Evolutionary conservation across 768 basidiomycete genomes (phyloP), one percentile per base, ranked within the genome.

Genomic region (Epithele typhae): DNA sequence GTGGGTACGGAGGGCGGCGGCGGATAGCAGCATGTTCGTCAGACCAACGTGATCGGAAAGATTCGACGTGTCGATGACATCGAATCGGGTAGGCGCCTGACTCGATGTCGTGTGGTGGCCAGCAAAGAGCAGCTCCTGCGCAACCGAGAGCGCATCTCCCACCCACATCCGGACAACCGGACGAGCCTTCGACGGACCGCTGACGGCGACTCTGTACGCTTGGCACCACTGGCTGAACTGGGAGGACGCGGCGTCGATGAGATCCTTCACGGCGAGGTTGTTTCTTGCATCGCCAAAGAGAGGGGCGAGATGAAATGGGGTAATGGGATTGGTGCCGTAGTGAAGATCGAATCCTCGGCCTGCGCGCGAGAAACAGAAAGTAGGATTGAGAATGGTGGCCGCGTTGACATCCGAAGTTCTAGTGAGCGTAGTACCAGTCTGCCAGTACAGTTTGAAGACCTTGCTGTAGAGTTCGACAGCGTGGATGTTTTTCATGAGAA

Each of bases 11-110:
- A 79, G 54, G 1, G 75, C 75, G 1, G 65, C 45, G 0, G 68
- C 54, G 3, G 62, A 60, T 25, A 68, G 41, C 4, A 79, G 55
- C 34, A 77, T 43, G 34, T 78, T 79, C 17, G 78, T 48, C 10
- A 76, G 56, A 0, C 75, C 77, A n/a, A 72, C 23, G 52, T 74
- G 73, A 53, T 79, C 76, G 1, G 60, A 51, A 22, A 79, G 60
- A 47, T 78, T 77, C 17, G 76, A 77, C 0, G 76, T 72, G 25
- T 79, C 75, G 27, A 79, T 72, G 43, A 74, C 64, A 47, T 71
- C 63, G 53, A 77, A 79, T 2, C 46, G 37, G 8, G 59, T 25
- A 1, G 75, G 74, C 4, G 65, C 64, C 2, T 45, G 19, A 11
- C 40, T 69, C 67, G 9, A 52, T 59, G 3, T 51, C 42, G 35